Percentiles rank a stretch among this genome's conserved stretches.
These are phyloP conservation scores for Gliomastix tumulicola DNA, from an alignment of 2,329 filamentous ascomycete species.

Conservation along the genomic window DNA sequence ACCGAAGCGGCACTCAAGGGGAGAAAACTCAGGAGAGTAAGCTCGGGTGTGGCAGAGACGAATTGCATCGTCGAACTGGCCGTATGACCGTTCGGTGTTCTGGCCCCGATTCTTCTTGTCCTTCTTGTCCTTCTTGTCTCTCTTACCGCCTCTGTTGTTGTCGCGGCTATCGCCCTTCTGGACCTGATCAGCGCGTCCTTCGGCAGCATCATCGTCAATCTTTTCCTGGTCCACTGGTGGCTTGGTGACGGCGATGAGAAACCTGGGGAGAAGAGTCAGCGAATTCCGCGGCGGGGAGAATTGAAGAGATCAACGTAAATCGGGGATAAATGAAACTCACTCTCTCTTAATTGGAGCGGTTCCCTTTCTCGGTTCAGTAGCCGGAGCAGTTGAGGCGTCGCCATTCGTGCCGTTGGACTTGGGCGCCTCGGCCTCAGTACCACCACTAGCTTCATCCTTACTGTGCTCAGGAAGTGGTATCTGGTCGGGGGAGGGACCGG, in stretches of 20 bases:
- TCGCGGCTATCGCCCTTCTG: conserved; percentile 37
- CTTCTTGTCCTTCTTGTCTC: conserved; percentile 30
- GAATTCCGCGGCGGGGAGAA: no score
- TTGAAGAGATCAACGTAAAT: conserved; percentile 7
- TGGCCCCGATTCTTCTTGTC: conserved; percentile 53
- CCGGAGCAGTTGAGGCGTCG: no score
- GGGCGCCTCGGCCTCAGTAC: no score
- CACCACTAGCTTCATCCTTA: no score
- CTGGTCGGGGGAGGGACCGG: no score
- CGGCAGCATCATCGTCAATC: conserved; percentile 40
- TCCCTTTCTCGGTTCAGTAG: no score
- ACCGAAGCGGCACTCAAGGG: conserved; percentile 68
- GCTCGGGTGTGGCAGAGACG: conserved; percentile 71
- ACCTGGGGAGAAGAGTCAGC: conserved; percentile 20
- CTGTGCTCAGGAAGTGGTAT: no score
- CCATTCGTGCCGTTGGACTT: no score
- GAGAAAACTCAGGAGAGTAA: conserved; percentile 73
- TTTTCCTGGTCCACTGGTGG: conserved; percentile 6
- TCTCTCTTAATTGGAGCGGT: conserved; percentile 71
- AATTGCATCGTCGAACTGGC: conserved; percentile 69
- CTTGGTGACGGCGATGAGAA: conserved; percentile 28
- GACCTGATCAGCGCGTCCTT: conserved; percentile 27
- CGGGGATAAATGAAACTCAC: conserved; percentile 31
- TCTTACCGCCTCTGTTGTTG: conserved; percentile 36
- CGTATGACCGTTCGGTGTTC: conserved; percentile 78